Evolutionary conservation across 495 filamentous ascomycete genomes (phyloP), one percentile per base, ranked within the genome.

Genomic region (Beverwykella pulmonaria): DNA sequence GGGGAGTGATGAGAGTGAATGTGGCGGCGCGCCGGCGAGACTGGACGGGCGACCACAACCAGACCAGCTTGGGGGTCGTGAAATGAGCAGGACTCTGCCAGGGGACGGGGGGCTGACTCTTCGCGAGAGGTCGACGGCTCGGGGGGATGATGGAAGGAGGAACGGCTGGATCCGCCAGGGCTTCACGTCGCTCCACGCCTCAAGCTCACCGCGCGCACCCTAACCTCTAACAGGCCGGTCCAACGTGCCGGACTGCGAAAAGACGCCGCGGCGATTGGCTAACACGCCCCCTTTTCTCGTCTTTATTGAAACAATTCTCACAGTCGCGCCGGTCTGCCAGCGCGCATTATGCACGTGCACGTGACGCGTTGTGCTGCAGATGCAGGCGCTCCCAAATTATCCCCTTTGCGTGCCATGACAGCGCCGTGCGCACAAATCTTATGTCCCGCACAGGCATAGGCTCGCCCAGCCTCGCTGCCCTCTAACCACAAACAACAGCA

Each of bases 81-180:
- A 67, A 61, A 67, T 67, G 63, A 67, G 63, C 63, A 67, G 63
- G 57, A 56, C 63, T 23, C 47, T 46, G n/a, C 7, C 12, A 25
- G 53, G 53, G 15, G 22, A 2, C 19, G 54, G 63, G 48, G 56
- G 12, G 63, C 57, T 61, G 63, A 67, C 63, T 54, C 48, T n/a
- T 53, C 47, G 52, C 26, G 34, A 30, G 17, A 30, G 53, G 39
- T 44, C 8, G 39, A 4, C 39, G 39, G 39, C 53, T 60, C 49
- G 57, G 34, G 64, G 25, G 7, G 49, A 30, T 32, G 64, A 32
- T 17, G 44, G 57, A 39, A 57, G 64, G 15, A 39, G 39, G 39
- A 44, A 44, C 63, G 63, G 63, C 55, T 66, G 63, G 34, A 59
- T 55, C 57, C 64, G 64, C 25, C 27, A 59, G 27, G 47, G 54